Evolutionary conservation across 78 protist species (phyloP).

Genomic region (Bigelowiella natans): DNA sequence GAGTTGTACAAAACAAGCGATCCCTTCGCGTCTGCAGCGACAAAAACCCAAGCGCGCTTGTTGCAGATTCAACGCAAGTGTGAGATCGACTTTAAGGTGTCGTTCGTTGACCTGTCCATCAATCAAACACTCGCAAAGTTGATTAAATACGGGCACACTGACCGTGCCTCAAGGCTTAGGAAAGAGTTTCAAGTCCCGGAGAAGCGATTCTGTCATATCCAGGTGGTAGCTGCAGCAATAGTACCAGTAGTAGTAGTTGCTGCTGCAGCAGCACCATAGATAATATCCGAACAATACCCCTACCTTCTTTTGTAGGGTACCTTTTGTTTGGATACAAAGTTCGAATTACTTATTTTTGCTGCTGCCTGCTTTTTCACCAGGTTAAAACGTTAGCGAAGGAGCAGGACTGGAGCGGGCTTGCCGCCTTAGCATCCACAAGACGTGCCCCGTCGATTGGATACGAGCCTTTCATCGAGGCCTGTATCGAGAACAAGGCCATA

Average conservation of each 20-base stretch:
- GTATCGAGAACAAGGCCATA: neutral
- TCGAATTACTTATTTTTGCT: too few relatives aligned
- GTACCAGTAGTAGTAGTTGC: too few relatives aligned
- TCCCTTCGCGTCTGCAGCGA: neutral
- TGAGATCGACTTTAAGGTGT: neutral
- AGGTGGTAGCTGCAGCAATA: too few relatives aligned
- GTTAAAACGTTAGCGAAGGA: neutral
- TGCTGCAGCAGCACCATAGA: too few relatives aligned
- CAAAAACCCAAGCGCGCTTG: neutral
- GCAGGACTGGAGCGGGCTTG: neutral
- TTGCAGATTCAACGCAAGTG: neutral
- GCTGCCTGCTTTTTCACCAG: too few relatives aligned
- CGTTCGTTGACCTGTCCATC: neutral
- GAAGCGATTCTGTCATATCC: neutral
- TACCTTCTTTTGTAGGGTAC: too few relatives aligned
- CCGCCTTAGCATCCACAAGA: neutral
- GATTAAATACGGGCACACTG: neutral
- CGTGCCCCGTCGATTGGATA: neutral
- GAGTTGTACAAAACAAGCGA: neutral
- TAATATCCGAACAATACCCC: too few relatives aligned
- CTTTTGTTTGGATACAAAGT: too few relatives aligned
- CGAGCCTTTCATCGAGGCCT: neutral
- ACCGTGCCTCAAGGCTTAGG: neutral
- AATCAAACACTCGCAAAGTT: neutral
- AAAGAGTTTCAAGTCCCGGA: neutral